These are phyloP conservation scores for Diaporthe capsici DNA, from an alignment of 2,329 filamentous ascomycete species.

Conservation along the genomic window DNA sequence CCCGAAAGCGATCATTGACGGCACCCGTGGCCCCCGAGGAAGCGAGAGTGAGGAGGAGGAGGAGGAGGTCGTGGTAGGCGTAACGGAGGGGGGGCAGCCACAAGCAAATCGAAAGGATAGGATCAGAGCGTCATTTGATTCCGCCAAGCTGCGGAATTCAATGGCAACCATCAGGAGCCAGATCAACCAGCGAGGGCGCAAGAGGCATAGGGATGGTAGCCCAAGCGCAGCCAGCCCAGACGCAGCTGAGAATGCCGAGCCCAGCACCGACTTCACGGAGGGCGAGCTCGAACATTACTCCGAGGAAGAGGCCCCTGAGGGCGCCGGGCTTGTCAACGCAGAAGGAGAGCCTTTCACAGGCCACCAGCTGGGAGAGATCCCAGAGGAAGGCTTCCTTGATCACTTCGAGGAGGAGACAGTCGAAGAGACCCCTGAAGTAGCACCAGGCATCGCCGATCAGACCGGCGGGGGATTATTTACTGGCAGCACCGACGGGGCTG, in stretches of 20 bases:
- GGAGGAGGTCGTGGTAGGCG: background rate
- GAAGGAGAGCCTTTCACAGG: conserved; percentile 11
- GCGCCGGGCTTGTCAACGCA: background rate
- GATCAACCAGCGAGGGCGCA: conserved; percentile 20
- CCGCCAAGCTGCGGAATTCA: conserved; percentile 17
- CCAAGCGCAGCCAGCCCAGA: conserved; percentile 4
- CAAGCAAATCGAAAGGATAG: background rate
- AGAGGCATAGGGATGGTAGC: conserved; percentile 13
- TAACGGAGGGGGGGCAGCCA: background rate
- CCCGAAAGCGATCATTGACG: conserved; percentile 28
- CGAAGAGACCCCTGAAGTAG: background rate
- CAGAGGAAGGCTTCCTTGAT: conserved; percentile 33
- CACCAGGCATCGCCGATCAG: conserved; percentile 65
- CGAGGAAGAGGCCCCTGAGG: conserved; percentile 16
- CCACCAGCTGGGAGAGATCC: conserved; percentile 21
- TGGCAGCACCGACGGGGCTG: conserved; percentile 64
- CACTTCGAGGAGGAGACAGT: conserved; percentile 30
- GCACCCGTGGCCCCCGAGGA: background rate
- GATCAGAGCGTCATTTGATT: conserved; percentile 6
- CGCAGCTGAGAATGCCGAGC: conserved; percentile 4
- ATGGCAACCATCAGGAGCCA: conserved; percentile 8
- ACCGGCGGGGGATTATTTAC: conserved; percentile 69
- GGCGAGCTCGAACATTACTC: conserved; percentile 28
- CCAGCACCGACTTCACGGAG: background rate
- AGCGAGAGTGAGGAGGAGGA: conserved; percentile 8